A percentile compares a stretch with the other conserved stretches of the same genome.
Conservation (phyloP, 345 rosid genomes). For the Turnera subulata region DNA sequence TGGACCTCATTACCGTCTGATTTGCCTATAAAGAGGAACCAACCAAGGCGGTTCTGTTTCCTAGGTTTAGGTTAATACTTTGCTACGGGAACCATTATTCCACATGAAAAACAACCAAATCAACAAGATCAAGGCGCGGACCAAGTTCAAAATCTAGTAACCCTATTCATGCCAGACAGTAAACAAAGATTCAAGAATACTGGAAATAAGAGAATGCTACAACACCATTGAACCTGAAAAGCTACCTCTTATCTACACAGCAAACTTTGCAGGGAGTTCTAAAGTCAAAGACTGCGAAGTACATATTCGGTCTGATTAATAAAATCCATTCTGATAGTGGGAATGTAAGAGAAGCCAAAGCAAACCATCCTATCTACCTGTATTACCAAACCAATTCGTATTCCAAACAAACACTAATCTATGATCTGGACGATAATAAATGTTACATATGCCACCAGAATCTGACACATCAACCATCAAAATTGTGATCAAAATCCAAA, state of each 20-base stretch:
- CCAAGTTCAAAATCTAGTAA: too few relatives aligned
- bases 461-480: constrained; percentile 4
- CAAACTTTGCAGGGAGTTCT: not conserved
- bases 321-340: constrained; percentile 9
- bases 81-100: too few relatives aligned
- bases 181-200: not conserved
- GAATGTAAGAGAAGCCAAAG: constrained; percentile 10
- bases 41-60: too few relatives aligned
- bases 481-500: constrained; percentile 8
- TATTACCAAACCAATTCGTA: not conserved
- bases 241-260: constrained; percentile 10
- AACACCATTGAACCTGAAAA: not conserved
- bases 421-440: constrained; percentile 25
- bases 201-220: not conserved
- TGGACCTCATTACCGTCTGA: too few relatives aligned
- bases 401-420: constrained; percentile 25
- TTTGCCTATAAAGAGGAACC: too few relatives aligned
- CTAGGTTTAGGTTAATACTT: too few relatives aligned
- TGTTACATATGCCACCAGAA: constrained; percentile 27
- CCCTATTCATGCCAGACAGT: not conserved
- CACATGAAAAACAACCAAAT: too few relatives aligned
- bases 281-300: too few relatives aligned
- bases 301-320: not conserved
- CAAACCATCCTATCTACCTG: constrained; percentile 8
- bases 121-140: too few relatives aligned